phyloP scores from a whole-genome alignment of 305 asterid genomes.

The Solanum hybrid region DNA sequence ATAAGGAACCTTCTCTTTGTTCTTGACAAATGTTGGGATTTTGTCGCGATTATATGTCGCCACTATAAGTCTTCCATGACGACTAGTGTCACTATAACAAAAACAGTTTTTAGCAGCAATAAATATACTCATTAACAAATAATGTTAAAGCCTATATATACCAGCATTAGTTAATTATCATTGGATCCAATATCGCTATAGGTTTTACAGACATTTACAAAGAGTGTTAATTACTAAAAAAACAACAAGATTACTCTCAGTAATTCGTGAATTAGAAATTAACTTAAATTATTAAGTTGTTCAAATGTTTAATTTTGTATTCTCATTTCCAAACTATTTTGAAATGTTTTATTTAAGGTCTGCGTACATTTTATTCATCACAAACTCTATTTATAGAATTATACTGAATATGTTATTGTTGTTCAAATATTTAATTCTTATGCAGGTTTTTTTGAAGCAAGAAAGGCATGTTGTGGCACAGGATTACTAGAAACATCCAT shows the following conservation, averaged over 20 bases:
- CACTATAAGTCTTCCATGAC: neutral
- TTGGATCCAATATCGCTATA: no score
- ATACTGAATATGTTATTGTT: neutral
- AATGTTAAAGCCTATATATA: neutral
- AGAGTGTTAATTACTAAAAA: no score
- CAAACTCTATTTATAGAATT: neutral
- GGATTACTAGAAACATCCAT: conserved; percentile 76
- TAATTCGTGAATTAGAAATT: neutral
- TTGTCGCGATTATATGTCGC: neutral
- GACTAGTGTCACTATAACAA: no score
- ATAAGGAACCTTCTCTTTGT: neutral
- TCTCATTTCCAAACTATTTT: no score
- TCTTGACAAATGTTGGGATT: neutral
- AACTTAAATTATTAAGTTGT: neutral
- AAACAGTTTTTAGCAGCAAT: no score
- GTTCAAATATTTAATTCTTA: neutral
- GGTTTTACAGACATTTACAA: no score
- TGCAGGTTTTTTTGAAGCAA: conserved; percentile 75
- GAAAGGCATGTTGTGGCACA: conserved; percentile 87
- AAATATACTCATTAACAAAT: neutral
- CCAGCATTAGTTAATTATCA: neutral
- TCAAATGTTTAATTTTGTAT: neutral
- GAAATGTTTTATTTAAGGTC: no score
- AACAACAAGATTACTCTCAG: no score
- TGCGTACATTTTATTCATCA: no score